Evolutionary conservation across 2,329 filamentous ascomycete genomes (phyloP).

Genomic region (Venturiaceae sp.): DNA sequence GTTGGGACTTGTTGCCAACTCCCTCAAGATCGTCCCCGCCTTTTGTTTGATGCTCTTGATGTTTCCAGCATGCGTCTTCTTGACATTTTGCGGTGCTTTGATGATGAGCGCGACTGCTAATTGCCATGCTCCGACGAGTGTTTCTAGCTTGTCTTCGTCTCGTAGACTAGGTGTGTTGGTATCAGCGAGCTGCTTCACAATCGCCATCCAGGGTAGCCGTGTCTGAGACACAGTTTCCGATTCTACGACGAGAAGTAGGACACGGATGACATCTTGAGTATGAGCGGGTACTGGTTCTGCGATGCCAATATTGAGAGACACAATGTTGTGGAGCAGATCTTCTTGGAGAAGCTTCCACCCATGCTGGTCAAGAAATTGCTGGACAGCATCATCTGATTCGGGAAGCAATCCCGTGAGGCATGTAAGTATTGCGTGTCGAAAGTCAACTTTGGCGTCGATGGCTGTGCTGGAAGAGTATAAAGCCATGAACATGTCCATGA

Average conservation of each 20-base stretch:
- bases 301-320: not conserved
- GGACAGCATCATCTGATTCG: constrained; percentile 34
- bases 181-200: constrained; percentile 1
- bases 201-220: constrained; percentile 3
- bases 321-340: not conserved
- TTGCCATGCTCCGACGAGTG: constrained; percentile 2
- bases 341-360: constrained; percentile 5
- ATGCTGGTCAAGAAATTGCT: constrained; percentile 7
- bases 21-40: not conserved
- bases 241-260: not conserved
- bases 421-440: constrained; percentile 38
- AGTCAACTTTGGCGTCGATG: constrained; percentile 13
- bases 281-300: not conserved
- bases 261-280: constrained; percentile 4
- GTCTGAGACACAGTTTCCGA: constrained; percentile 1
- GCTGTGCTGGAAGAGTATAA: constrained; percentile 38
- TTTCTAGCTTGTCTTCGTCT: constrained; percentile 1
- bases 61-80: not conserved
- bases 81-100: not conserved
- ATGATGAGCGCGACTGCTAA: not conserved
- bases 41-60: not conserved
- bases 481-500: constrained; percentile 55
- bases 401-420: constrained; percentile 48
- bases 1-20: not conserved
- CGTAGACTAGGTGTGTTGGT: not conserved